A percentile compares a stretch with the other conserved stretches of the same genome.
Conservation (phyloP, 495 filamentous ascomycete genomes). For the Chlorociboria aeruginascens region DNA sequence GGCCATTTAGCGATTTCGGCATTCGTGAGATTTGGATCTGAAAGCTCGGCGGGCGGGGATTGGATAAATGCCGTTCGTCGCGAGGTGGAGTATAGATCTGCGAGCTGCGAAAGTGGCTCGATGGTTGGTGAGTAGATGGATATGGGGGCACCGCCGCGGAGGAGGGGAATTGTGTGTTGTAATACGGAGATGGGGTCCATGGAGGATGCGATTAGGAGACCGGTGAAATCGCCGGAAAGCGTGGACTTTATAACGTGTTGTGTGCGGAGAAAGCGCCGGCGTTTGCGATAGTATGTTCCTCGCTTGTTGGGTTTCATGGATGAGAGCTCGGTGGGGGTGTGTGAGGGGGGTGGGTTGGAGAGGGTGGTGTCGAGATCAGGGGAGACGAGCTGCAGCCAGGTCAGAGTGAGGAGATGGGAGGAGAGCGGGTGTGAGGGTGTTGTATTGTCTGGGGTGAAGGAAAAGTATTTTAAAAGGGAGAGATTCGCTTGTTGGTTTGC, state of each 20-base stretch:
- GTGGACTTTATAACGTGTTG: slow-evolving; percentile 58
- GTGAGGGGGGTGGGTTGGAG: slow-evolving; percentile 38
- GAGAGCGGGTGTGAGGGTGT: slow-evolving; percentile 56
- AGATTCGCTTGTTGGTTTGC: slow-evolving; percentile 84
- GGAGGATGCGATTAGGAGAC: slow-evolving; percentile 64
- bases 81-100: slow-evolving; percentile 68
- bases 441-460: slow-evolving; percentile 48
- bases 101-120: slow-evolving; percentile 61
- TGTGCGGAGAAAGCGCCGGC: slow-evolving; percentile 61
- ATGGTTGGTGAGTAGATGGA: slow-evolving; percentile 72
- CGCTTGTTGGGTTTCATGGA: slow-evolving; percentile 66
- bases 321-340: slow-evolving; percentile 42
- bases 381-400: slow-evolving; percentile 79
- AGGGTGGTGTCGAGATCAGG: slow-evolving; percentile 63
- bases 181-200: slow-evolving; percentile 75
- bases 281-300: slow-evolving; percentile 74
- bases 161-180: slow-evolving; percentile 57
- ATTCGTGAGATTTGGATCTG: slow-evolving; percentile 5
- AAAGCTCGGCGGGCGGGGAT: slow-evolving; percentile 6
- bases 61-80: slow-evolving; percentile 60
- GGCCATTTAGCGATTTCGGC: slow-evolving; percentile 34
- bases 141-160: slow-evolving; percentile 71
- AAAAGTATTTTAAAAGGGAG: slow-evolving; percentile 74
- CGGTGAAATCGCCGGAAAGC: slow-evolving; percentile 65
- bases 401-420: slow-evolving; percentile 68